Percentiles rank a stretch among this genome's conserved stretches.
Conservation (phyloP, 192 early-diverging fungal species). For the Rhizoclosmatium globosum region DNA sequence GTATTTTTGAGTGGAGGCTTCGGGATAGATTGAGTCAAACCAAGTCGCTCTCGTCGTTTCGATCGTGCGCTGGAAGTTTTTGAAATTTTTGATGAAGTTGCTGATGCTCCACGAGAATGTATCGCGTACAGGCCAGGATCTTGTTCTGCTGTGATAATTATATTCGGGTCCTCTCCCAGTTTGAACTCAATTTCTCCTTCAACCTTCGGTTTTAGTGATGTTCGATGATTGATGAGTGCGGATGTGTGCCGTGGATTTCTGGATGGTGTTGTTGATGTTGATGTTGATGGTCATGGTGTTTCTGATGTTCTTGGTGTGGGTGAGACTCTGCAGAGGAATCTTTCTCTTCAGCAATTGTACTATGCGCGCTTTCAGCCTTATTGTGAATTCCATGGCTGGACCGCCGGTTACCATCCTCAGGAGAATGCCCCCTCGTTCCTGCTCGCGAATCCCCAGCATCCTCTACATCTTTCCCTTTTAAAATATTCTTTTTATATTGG, state of each 20-base stretch:
- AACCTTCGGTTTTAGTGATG: not conserved
- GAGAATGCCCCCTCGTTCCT: no score
- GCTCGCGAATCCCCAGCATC: no score
- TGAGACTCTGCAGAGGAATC: not conserved
- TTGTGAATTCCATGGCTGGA: no score
- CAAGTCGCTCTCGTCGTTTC: conserved; percentile 18
- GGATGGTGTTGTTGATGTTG: no score
- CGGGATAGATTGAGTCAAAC: not conserved
- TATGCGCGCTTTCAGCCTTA: not conserved
- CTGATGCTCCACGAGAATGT: conserved; percentile 13
- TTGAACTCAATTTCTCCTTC: conserved; percentile 4
- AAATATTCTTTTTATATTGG: no score
- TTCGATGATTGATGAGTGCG: not conserved
- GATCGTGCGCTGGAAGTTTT: conserved; percentile 15
- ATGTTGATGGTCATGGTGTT: not conserved
- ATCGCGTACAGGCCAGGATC: conserved; percentile 29
- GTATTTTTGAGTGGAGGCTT: no score
- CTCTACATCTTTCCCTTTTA: no score
- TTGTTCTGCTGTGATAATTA: conserved; percentile 18
- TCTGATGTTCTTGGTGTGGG: not conserved
- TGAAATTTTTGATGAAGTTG: conserved; percentile 10
- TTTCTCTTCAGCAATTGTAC: not conserved
- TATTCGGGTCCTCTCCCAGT: conserved; percentile 24
- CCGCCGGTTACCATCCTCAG: no score
- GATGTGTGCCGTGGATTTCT: not conserved